Evolutionary conservation across 768 basidiomycete genomes (phyloP).

Genomic region (Pleurotus ostreatus): DNA sequence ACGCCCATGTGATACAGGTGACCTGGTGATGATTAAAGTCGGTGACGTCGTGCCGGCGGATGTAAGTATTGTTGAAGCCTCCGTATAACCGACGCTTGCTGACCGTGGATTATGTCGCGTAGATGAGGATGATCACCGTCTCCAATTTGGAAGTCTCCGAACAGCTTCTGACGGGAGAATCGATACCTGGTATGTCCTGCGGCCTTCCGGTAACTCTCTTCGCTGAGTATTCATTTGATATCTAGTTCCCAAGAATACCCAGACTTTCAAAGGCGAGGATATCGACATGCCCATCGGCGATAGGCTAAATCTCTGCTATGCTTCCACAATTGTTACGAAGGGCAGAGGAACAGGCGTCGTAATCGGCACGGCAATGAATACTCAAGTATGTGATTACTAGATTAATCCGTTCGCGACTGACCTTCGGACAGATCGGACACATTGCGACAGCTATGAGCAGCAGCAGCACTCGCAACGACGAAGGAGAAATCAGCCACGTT

Average conservation of each 20-base stretch:
- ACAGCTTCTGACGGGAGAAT: slow-evolving; percentile 3
- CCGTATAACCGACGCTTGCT: too few species aligned
- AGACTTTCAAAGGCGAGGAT: slow-evolving; percentile 7
- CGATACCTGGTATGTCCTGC: background rate
- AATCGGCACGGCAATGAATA: slow-evolving; percentile 4
- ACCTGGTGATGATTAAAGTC: slow-evolving; percentile 6
- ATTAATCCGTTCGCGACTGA: background rate
- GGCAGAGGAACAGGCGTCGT: slow-evolving; percentile 4
- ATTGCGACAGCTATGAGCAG: slow-evolving; percentile 3
- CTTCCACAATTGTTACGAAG: slow-evolving; percentile 6
- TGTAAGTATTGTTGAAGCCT: background rate
- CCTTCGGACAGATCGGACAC: background rate
- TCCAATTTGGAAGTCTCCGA: slow-evolving; percentile 6
- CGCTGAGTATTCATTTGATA: background rate
- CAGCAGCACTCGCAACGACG: background rate
- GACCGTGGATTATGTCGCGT: too few species aligned
- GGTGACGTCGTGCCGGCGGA: slow-evolving; percentile 7
- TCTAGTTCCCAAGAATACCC: slow-evolving; percentile 5
- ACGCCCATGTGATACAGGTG: background rate
- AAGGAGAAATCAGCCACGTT: background rate
- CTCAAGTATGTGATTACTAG: background rate
- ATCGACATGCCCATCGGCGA: slow-evolving; percentile 3
- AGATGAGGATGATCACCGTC: slow-evolving; percentile 4
- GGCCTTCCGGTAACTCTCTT: background rate
- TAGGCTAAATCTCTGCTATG: slow-evolving; percentile 2